A percentile compares a stretch with the other conserved stretches of the same genome.
Conservation (phyloP, 352 stramenopile genomes). For the Globisporangium sylvaticum region DNA sequence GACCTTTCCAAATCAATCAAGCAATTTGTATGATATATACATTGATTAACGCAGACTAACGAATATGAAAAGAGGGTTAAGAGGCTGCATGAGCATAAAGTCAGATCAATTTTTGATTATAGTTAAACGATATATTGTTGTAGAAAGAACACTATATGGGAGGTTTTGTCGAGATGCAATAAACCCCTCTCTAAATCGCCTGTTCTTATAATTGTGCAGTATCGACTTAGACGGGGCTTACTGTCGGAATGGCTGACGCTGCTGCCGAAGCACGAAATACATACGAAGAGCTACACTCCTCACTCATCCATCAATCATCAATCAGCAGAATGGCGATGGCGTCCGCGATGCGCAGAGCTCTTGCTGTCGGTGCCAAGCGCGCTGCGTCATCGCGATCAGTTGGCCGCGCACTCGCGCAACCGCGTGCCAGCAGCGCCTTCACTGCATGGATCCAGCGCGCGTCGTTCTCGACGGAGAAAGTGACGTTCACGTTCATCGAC, state of each 20-base stretch:
- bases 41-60: neutral
- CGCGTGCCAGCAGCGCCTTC: no score
- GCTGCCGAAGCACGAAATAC: neutral
- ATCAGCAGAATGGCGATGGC: neutral
- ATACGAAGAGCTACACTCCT: constrained; percentile 1
- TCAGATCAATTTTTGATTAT: neutral
- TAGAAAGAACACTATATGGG: neutral
- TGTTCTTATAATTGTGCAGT: neutral
- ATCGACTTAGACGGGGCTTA: neutral
- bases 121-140: neutral
- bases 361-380: neutral
- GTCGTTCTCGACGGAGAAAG: constrained; percentile 39
- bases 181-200: neutral
- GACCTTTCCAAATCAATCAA: neutral
- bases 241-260: neutral
- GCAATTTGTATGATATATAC: neutral
- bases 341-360: constrained; percentile 4
- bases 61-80: neutral
- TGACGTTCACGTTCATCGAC: constrained; percentile 82
- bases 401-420: neutral
- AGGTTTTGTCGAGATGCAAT: neutral
- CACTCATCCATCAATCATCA: neutral
- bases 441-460: constrained; percentile 11
- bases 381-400: neutral
- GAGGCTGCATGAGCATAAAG: neutral